These are phyloP conservation scores for Beauveria caledonica DNA, from an alignment of 2,329 filamentous ascomycete species.

Conservation along the genomic window DNA sequence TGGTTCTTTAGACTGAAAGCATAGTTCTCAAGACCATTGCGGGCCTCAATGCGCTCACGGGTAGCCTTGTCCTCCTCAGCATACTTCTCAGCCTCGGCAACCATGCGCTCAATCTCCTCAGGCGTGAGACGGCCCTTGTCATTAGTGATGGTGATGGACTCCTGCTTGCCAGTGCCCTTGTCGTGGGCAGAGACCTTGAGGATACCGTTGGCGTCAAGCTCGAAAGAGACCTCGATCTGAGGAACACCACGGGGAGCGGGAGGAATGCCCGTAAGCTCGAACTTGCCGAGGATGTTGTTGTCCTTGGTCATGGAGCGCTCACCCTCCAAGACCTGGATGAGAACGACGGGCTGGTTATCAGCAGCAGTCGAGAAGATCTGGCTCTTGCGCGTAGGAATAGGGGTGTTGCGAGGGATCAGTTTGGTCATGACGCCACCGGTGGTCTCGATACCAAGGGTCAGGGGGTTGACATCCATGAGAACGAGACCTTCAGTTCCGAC, in stretches of 20 bases:
- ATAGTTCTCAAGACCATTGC: constrained; percentile 98
- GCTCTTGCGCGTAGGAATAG: constrained; percentile 91
- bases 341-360: constrained; percentile 90
- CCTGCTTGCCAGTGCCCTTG: constrained; percentile 95
- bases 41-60: constrained; percentile 91
- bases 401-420: constrained; percentile 88
- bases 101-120: constrained; percentile 99
- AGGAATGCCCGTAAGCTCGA: constrained; percentile 93
- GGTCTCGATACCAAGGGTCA: constrained; percentile 95
- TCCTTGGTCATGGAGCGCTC: constrained; percentile 92
- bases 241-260: constrained; percentile 92
- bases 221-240: constrained; percentile 96
- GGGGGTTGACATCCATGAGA: constrained; percentile 94
- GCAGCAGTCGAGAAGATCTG: constrained; percentile 97
- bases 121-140: constrained; percentile 95
- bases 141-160: constrained; percentile 98
- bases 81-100: constrained; percentile 95
- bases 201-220: constrained; percentile 97
- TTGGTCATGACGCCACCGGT: constrained; percentile 97
- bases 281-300: constrained; percentile 96
- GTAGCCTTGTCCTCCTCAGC: constrained; percentile 99
- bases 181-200: constrained; percentile 92
- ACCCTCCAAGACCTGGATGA: constrained; percentile 94
- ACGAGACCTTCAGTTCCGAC: constrained; percentile 71
- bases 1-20: constrained; percentile 99